Conservation (phyloP, 2,329 filamentous ascomycete genomes). For the Fusarium sp. region DNA sequence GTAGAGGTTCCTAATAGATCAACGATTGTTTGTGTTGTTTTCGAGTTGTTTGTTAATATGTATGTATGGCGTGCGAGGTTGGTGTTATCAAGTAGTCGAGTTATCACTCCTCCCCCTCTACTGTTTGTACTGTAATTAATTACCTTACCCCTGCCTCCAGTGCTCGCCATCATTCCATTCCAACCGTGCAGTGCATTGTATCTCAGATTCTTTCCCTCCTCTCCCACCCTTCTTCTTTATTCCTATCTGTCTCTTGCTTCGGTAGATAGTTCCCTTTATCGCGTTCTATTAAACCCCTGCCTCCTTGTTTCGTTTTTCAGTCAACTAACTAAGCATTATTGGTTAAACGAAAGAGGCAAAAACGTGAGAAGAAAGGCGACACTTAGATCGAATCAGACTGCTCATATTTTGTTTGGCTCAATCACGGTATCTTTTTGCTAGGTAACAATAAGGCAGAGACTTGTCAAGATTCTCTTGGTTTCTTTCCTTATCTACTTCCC, state of each 20-base stretch:
- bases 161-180: slow-evolving; percentile 19
- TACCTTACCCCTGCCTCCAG: slow-evolving; percentile 3
- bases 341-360: background rate
- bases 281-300: background rate
- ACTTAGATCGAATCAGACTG: slow-evolving; percentile 1
- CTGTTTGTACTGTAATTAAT: slow-evolving; percentile 2
- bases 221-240: background rate
- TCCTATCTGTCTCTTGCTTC: background rate
- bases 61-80: background rate
- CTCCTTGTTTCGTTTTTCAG: background rate
- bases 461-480: background rate
- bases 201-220: background rate
- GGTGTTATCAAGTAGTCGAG: background rate
- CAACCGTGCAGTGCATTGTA: background rate
- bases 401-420: background rate
- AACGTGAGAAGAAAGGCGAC: slow-evolving; percentile 1
- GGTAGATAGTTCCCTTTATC: background rate
- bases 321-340: background rate
- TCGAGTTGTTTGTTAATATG: background rate
- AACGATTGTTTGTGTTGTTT: background rate
- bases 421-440: slow-evolving; percentile 7
- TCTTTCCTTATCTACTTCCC: background rate
- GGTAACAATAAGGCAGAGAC: background rate
- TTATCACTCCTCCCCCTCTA: background rate
- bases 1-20: background rate